Conservation (phyloP, 139 green algal species). For the Chlamydomonas sp. region DNA sequence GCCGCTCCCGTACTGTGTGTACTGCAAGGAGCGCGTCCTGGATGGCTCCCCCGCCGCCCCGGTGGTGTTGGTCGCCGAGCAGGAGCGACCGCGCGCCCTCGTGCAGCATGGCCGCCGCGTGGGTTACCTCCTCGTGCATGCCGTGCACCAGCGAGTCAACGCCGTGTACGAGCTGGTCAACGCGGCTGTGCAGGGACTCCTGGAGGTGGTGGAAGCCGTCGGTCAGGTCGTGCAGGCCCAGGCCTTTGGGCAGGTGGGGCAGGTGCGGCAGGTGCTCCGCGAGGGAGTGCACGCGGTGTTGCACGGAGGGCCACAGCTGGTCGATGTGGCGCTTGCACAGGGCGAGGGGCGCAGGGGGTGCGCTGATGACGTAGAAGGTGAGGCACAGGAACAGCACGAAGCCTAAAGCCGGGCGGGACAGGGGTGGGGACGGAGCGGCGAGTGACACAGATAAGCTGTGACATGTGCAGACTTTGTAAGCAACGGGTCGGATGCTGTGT, state of each 20-base stretch:
- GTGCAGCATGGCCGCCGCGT: constrained; percentile 40
- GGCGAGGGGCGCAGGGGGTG: constrained; percentile 58
- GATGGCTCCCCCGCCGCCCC: too few relatives aligned
- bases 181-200: constrained; percentile 43
- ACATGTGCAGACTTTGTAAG: not conserved
- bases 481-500: not conserved
- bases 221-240: not conserved
- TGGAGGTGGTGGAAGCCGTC: constrained; percentile 48
- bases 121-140: constrained; percentile 36
- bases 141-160: constrained; percentile 29
- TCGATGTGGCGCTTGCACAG: constrained; percentile 63
- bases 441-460: not conserved
- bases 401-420: constrained; percentile 53
- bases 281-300: constrained; percentile 40
- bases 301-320: constrained; percentile 50
- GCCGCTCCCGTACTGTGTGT: not conserved
- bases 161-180: constrained; percentile 16
- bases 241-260: too few relatives aligned
- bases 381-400: constrained; percentile 79
- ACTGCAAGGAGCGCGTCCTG: not conserved
- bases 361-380: constrained; percentile 58
- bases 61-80: not conserved
- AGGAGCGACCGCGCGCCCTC: constrained; percentile 17
- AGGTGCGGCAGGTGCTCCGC: constrained; percentile 4
- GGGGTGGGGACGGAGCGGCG: not conserved